Evolutionary conservation across 768 basidiomycete species (phyloP).

Genomic region (Lyophyllum decastes): DNA sequence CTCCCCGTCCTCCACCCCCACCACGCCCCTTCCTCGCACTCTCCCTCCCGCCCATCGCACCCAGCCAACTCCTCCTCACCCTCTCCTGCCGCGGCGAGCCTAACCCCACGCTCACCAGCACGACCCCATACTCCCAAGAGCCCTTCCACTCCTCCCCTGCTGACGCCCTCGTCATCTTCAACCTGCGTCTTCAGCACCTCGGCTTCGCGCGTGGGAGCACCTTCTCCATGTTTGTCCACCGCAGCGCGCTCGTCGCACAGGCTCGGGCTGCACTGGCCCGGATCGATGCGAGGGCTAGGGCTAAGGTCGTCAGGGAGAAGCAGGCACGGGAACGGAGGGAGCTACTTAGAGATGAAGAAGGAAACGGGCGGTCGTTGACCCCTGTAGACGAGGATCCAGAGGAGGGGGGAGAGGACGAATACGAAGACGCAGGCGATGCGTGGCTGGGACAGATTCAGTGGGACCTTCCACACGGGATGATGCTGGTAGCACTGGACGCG

Average conservation of each 20-base stretch:
- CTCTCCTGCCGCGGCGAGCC: constrained; percentile 17
- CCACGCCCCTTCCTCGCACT: constrained; percentile 2
- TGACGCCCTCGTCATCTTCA: constrained; percentile 14
- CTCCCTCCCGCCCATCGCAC: neutral
- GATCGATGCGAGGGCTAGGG: neutral
- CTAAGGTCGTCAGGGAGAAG: no score
- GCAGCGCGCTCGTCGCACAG: constrained; percentile 23
- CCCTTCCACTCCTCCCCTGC: constrained; percentile 7
- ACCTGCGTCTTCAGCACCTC: neutral
- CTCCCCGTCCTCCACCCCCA: neutral
- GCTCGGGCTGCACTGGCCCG: neutral
- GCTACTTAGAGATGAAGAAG: no score
- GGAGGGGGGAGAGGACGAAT: neutral
- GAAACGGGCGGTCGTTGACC: no score
- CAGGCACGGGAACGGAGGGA: neutral
- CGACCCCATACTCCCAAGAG: neutral
- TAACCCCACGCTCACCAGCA: constrained; percentile 6
- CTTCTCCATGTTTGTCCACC: constrained; percentile 37
- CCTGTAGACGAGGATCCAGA: no score
- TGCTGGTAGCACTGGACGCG: neutral
- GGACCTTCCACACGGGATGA: neutral
- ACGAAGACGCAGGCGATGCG: neutral
- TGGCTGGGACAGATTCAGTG: neutral
- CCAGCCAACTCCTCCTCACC: neutral
- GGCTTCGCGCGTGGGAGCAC: neutral